A percentile compares a stretch with the other conserved stretches of the same genome.
Evolutionary conservation across 2,329 filamentous ascomycete species (phyloP).

Genomic region (Apiospora arundinis): DNA sequence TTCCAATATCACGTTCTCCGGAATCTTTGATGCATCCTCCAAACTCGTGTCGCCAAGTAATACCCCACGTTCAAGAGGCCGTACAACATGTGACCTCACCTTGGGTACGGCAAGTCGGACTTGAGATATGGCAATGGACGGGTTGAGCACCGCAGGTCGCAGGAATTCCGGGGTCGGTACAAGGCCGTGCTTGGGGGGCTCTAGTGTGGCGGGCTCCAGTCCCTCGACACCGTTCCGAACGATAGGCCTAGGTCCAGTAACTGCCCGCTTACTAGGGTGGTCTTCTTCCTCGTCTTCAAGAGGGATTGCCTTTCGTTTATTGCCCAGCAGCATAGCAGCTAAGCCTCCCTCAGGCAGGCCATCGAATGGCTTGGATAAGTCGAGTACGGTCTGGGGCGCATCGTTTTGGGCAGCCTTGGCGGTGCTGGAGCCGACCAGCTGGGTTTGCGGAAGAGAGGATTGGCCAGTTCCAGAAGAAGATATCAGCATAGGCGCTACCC

Average conservation of each 20-base stretch:
- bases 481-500: conserved; percentile 89
- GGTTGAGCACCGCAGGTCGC: conserved; percentile 85
- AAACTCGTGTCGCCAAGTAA: conserved; percentile 57
- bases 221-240: conserved; percentile 80
- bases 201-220: conserved; percentile 74
- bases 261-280: conserved; percentile 55
- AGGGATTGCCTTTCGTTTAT: conserved; percentile 83
- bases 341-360: conserved; percentile 90
- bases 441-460: conserved; percentile 87
- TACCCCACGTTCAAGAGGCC: conserved; percentile 75
- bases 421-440: conserved; percentile 79
- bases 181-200: conserved; percentile 64
- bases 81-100: conserved; percentile 80
- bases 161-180: conserved; percentile 81
- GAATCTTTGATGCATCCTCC: conserved; percentile 67
- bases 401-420: conserved; percentile 70
- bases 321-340: conserved; percentile 84
- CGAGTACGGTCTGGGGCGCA: conserved; percentile 80
- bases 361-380: conserved; percentile 93
- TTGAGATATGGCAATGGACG: conserved; percentile 81
- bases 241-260: conserved; percentile 75
- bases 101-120: conserved; percentile 87
- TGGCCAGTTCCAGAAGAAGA: conserved; percentile 87
- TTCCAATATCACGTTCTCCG: conserved; percentile 81
- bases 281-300: conserved; percentile 80